These are phyloP conservation scores for Trichophaea hybrida DNA, from an alignment of 2,329 filamentous ascomycete species.

Conservation along the genomic window DNA sequence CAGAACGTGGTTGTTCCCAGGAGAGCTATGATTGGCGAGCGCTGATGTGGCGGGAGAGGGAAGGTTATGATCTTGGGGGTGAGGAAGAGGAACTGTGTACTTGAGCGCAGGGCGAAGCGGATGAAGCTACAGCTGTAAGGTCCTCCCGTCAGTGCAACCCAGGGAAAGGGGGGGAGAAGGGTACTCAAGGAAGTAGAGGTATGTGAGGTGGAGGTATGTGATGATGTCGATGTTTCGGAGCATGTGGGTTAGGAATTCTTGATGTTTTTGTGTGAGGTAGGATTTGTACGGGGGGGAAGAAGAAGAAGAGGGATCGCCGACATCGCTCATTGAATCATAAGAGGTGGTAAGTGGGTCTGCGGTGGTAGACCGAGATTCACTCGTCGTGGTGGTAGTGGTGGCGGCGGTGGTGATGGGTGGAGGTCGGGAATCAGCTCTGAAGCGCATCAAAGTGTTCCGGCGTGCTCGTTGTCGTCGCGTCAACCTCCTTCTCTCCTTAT, in stretches of 20 bases:
- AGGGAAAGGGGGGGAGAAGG: conserved; percentile 23
- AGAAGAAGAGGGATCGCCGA: conserved; percentile 11
- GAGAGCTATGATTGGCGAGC: conserved; percentile 44
- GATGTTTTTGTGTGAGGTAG: conserved; percentile 9
- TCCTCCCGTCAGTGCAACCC: not conserved
- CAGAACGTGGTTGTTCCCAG: conserved; percentile 46
- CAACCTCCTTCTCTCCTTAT: conserved; percentile 1
- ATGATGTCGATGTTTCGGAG: conserved; percentile 48
- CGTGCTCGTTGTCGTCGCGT: not conserved
- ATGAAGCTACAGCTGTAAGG: conserved; percentile 48
- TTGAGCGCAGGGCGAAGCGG: conserved; percentile 44
- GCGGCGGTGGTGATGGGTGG: not conserved
- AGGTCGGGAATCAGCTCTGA: not conserved
- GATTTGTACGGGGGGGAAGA: not conserved
- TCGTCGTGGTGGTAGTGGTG: not conserved
- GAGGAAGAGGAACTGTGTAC: conserved; percentile 49
- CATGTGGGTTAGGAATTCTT: conserved; percentile 44
- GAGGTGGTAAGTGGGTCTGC: conserved; percentile 6
- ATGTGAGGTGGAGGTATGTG: conserved; percentile 49
- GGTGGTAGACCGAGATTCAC: not conserved
- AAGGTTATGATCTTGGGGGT: conserved; percentile 43
- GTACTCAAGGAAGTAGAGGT: conserved; percentile 58
- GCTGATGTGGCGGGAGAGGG: conserved; percentile 40
- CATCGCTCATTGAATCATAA: conserved; percentile 25
- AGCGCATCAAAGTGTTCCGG: not conserved